Base-by-base conservation (phyloP, 257 asterid genomes). In the Penstemon barbatus region DNA sequence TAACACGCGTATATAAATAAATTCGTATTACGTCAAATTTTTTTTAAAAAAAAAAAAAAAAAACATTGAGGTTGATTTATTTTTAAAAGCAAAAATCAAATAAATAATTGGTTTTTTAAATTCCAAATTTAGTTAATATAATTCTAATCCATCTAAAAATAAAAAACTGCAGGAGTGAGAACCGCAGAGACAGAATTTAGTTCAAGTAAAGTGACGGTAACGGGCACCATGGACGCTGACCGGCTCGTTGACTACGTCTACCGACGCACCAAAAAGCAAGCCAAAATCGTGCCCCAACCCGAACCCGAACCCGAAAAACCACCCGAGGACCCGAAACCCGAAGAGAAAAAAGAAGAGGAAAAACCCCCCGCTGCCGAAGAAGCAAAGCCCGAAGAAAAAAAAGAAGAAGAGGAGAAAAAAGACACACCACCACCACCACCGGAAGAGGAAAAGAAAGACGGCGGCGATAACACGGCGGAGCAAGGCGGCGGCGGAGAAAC, bases 161-260 rank as follows among this genome's bases (percentile, higher is more conserved):
- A 33, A 11, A 48, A 11, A 53, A 58, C 61, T 42, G 62, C 73
- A 89, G 98, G 98, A 19, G 96, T 89, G 43, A 82, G 81, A 64
- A 81, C 88, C 12, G 97, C 83, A 4, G 98, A 84, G 75, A 89
- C 95, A 0, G 92, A 87, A 19, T 72, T 84, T 38, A 81, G 81
- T 78, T 76, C 87, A 9, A 70, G 96, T n/a, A 92, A 86, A 74
- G 92, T 87, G 7, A 84, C 70, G 13, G 98, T 92, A 12, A 89
- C 83, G 5, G 98, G 98, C 3, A 84, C 81, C 48, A 87, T 89
- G 92, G 92, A 89, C 57, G 89, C 85, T 38, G 82, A 80, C 71
- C 65, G 59, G 69, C 92, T 92, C 54, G 95, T 92, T 12, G 97
- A 92, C 51, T 84, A 89, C 66, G 95, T 92, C 5, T 89, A 92